Base-by-base conservation (phyloP, 176 grass and related monocot species). In the Carex parvula region DNA sequence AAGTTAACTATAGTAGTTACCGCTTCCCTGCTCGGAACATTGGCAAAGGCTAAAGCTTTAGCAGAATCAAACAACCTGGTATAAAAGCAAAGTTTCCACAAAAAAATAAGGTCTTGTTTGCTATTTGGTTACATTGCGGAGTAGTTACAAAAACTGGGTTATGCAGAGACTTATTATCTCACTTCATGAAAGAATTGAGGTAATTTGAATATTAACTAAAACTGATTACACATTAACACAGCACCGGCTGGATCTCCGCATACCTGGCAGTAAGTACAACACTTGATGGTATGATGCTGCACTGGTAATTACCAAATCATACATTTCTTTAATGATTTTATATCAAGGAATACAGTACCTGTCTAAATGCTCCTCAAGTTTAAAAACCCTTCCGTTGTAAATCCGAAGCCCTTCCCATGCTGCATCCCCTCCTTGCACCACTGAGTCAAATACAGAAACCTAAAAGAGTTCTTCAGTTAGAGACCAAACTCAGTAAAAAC, bases 381-480 rank as follows among this genome's bases (percentile, higher is more conserved):
- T 95, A 85, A 98, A 98, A 74, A 88, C 89, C 79, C 95, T 98
- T 82, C 95, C 91, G 66, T 91, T 86, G 60, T 98, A 98, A 64
- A 98, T 90, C 53, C 92, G 92, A 64, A 98, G 85, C 76, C 95
- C 95, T 80, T 98, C 95, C 95, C 95, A 98, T 62, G 88, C 95
- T 89, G 92, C 91, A 98, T 98, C 95, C 42, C 95, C 95, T 81
- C 95, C 95, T 98, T 98, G 95, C 74, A 98, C 91, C 89, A 95
- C 95, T 68, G 95, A 98, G 87, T 98, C 95, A 76, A 98, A 91
- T 37, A 98, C 95, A 82, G 92, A 94, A 83, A 98, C 88, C 95
- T 98, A 83, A 62, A 92, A 84, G 66, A 79, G 15, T 20, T 70
- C 78, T 39, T 88, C 63, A 26, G 70, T 89, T 81, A 89, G 80